These are phyloP conservation scores for Fimicolochytrium jonesii DNA, from an alignment of 192 early-diverging fungal species.

Conservation along the genomic window DNA sequence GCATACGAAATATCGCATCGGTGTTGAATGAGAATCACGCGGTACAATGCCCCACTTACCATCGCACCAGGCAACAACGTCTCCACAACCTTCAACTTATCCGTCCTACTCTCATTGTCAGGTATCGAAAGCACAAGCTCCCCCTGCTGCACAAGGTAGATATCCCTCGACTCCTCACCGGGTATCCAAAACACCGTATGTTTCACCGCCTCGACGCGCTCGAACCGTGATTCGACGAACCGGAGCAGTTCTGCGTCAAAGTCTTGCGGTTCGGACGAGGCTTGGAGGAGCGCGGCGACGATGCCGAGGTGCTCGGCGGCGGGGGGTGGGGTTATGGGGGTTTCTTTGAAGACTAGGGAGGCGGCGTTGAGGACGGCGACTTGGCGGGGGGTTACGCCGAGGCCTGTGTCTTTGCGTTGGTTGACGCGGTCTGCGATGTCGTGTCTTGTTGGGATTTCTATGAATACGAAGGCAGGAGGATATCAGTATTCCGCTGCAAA, in stretches of 20 bases:
- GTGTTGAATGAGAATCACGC: constrained; percentile 2
- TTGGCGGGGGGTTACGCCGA: constrained; percentile 28
- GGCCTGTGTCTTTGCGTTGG: too few relatives aligned
- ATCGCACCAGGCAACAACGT: constrained; percentile 89
- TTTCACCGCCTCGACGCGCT: constrained; percentile 44
- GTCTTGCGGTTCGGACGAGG: constrained; percentile 22
- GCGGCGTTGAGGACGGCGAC: constrained; percentile 24
- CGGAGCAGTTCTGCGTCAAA: constrained; percentile 13
- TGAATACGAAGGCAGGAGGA: too few relatives aligned
- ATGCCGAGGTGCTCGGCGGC: constrained; percentile 15
- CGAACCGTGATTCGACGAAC: constrained; percentile 45
- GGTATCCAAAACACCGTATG: constrained; percentile 65
- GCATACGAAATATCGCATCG: neutral
- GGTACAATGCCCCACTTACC: constrained; percentile 32
- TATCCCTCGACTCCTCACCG: constrained; percentile 52
- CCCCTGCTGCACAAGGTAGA: constrained; percentile 78
- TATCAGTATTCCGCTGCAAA: too few relatives aligned
- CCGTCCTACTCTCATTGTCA: constrained; percentile 20
- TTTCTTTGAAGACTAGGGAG: constrained; percentile 11
- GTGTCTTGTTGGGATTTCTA: too few relatives aligned
- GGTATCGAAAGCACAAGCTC: constrained; percentile 50
- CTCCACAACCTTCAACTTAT: constrained; percentile 56
- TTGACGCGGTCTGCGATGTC: too few relatives aligned
- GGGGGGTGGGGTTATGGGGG: neutral
- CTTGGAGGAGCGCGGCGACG: constrained; percentile 28